Base-by-base conservation (phyloP, 352 stramenopile genomes). In the Phytophthora vignae region DNA sequence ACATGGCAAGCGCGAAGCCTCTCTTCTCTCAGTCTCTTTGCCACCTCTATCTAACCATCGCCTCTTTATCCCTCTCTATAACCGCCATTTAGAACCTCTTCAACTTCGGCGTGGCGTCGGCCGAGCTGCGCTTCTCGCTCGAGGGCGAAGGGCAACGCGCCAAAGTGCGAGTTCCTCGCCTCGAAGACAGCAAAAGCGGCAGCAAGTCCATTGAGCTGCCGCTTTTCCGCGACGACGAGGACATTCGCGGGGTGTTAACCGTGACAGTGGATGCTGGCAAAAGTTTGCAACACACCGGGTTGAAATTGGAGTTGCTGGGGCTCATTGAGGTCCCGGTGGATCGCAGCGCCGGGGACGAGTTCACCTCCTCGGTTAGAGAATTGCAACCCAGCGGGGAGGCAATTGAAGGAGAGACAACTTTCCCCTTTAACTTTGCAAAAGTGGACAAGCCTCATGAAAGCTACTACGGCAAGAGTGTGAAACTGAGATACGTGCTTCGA, bases 381-480 rank as follows among this genome's bases (percentile, higher is more conserved):
- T 76, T 99, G 10, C 88, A 98, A 56, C 69, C 90, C 4, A 84
- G 95, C 2, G 93, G 95, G n/a, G 73, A 89, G 22, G 36, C 76
- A 85, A 56, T 91, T 3, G 67, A 86, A 38, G 66, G 74, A 11
- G 67, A 86, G 64, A 84, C 83, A 64, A 71, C 67, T 33, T 97
- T 98, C 60, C 74, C 83, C 12, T 99, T 99, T 73, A 85, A 96
- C 57, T 99, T 99, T 82, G 83, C 83, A 15, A 93, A 94, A 55
- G 95, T 98, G 27, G 91, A 98, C 55, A 99, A 98, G 79, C 87
- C 90, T 12, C 92, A 99, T 73, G 98, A 99, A 80, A 98, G 93
- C 38, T 99, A 99, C 75, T 94, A 97, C 58, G 98, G 98, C 46
- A 81, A 95, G 12, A 99, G 98, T 80, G 97, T 99, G 7, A 88